Evolutionary conservation across 2,329 filamentous ascomycete species (phyloP), one percentile per base, ranked within the genome.

Genomic region (Thielaviopsis populi): DNA sequence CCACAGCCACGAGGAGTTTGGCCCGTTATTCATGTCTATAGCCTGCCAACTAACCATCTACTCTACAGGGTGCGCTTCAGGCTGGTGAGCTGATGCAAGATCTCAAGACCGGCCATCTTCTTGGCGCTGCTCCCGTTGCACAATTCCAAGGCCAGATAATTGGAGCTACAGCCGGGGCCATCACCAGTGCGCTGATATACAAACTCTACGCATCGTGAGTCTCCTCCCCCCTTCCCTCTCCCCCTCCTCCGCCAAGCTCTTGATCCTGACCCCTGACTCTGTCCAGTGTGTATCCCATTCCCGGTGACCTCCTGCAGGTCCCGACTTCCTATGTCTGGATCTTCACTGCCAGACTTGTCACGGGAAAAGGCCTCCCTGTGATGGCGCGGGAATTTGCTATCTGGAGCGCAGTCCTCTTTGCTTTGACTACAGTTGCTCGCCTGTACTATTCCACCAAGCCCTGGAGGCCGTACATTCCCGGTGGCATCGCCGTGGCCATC

Each of bases 91-190:
- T 99, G 63, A 89, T 99, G 82, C 94, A 99, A 72, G 94, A 99
- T 72, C 81, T 99, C 37, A 99, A 99, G 74, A 96, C 94, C 0
- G 94, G 94, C 0, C 91, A 99, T 73, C 77, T 99, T 0, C 81
- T 99, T 0, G 91, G 92, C 11, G 94, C 94, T 0, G 88, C 90
- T 2, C 94, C 94, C 0, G 94, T 88, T 69, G 94, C 94, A 0
- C 94, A 99, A 70, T 99, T 99, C 72, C 96, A 89, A 80, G 94
- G 94, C 0, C 94, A 99, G 72, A 83, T 97, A 22, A 91, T 99
- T 62, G 94, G 94, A 3, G 89, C 87, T 42, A 86, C 89, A 0
- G 84, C 89, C 1, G 94, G 94, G 1, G 91, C 94, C 0, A 80
- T 97, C 11, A 81, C 95, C 5, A 92, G 88, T 66, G 91, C 92